A percentile compares a stretch with the other conserved stretches of the same genome.
These are phyloP conservation scores for Nemania sp. DNA, from an alignment of 2,329 filamentous ascomycete genomes.

Conservation along the genomic window DNA sequence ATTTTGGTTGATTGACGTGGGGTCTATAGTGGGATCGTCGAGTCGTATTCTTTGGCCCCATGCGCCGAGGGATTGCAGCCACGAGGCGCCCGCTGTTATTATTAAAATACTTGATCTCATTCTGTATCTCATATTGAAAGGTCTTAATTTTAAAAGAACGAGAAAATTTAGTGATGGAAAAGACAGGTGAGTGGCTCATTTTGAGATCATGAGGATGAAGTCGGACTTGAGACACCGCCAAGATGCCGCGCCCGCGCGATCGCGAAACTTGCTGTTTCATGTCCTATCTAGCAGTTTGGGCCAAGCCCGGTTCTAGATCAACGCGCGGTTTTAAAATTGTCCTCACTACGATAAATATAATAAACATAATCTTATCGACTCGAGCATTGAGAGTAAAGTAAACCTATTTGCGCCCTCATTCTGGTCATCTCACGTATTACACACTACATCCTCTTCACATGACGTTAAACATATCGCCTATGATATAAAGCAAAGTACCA, in stretches of 20 bases:
- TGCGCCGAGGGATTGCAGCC: conserved; percentile 23
- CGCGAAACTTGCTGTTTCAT: conserved; percentile 4
- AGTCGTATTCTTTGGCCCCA: conserved; percentile 39
- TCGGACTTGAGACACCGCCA: conserved; percentile 3
- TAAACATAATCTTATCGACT: too few relatives aligned
- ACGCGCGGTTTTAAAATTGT: not conserved
- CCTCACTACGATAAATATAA: not conserved
- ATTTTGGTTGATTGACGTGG: conserved; percentile 36
- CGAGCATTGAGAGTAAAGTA: too few relatives aligned
- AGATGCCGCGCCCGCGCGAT: not conserved
- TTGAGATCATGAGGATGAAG: not conserved
- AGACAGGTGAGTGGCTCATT: not conserved
- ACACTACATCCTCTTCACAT: too few relatives aligned
- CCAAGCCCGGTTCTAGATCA: not conserved
- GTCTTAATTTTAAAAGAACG: not conserved
- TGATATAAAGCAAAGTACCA: too few relatives aligned
- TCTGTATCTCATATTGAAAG: not conserved
- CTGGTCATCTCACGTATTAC: too few relatives aligned
- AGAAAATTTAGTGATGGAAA: not conserved
- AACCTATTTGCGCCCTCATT: too few relatives aligned
- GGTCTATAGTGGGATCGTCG: conserved; percentile 32
- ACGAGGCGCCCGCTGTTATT: conserved; percentile 21
- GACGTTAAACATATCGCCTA: too few relatives aligned
- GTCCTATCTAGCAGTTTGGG: not conserved
- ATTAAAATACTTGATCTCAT: conserved; percentile 26